A percentile compares a stretch with the other conserved stretches of the same genome.
Conservation (phyloP, 1,139 yeast species). For the Hemisphaericaspora subhashii region DNA sequence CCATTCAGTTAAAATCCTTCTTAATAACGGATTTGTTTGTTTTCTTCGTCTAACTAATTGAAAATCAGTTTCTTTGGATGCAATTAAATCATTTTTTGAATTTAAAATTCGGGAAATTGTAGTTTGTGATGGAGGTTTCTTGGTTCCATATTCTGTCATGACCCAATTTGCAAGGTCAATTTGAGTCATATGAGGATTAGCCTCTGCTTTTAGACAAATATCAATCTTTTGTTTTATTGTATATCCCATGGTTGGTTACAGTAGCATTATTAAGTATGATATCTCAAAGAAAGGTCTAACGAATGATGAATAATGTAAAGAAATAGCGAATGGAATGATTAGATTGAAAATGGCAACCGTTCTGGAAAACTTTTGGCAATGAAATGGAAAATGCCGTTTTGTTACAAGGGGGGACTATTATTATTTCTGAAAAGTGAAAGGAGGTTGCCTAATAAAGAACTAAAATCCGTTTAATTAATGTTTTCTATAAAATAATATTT, state of each 20-base stretch:
- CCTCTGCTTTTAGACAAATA: conserved; percentile 65
- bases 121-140: conserved; percentile 63
- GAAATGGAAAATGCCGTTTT: too few species aligned
- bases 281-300: not conserved
- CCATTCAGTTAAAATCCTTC: conserved; percentile 66
- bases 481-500: too few species aligned
- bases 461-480: too few species aligned
- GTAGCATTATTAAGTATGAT: too few species aligned
- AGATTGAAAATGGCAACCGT: too few species aligned
- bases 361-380: too few species aligned
- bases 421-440: too few species aligned
- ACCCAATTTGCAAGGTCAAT: conserved; percentile 70
- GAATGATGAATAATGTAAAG: too few species aligned
- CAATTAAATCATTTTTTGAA: conserved; percentile 57
- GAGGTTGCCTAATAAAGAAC: too few species aligned
- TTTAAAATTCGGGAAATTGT: conserved; percentile 63
- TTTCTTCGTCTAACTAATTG: conserved; percentile 55
- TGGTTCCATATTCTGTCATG: conserved; percentile 49
- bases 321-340: too few species aligned
- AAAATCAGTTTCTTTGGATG: conserved; percentile 59
- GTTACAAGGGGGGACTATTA: too few species aligned
- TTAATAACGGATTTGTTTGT: conserved; percentile 54
- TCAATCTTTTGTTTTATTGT: conserved; percentile 66
- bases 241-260: conserved; percentile 45
- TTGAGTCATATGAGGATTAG: conserved; percentile 68